A percentile compares a stretch with the other conserved stretches of the same genome.
Evolutionary conservation across 1,139 yeast species (phyloP).

Genomic region (Meyerozyma sp.): DNA sequence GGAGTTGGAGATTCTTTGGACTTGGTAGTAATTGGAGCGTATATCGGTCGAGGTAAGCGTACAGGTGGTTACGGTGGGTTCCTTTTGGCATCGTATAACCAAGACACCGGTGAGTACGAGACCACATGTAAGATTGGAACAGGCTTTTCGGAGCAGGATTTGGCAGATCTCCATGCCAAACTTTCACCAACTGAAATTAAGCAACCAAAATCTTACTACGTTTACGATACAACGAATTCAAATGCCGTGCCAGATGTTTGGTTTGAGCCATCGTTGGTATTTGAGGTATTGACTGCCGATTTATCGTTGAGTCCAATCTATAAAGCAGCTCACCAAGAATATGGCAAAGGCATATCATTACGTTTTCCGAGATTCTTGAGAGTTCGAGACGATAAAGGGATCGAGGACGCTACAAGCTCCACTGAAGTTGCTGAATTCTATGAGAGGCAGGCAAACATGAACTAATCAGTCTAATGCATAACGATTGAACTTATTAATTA

Average conservation of each 20-base stretch:
- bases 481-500: not conserved
- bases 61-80: constrained; percentile 96
- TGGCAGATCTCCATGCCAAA: constrained; percentile 52
- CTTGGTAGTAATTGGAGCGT: constrained; percentile 91
- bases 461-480: not conserved
- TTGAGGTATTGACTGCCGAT: constrained; percentile 94
- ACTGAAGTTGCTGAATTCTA: constrained; percentile 90
- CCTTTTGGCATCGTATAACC: constrained; percentile 81
- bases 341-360: constrained; percentile 84
- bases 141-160: constrained; percentile 86
- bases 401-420: constrained; percentile 87
- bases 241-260: constrained; percentile 86
- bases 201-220: constrained; percentile 64
- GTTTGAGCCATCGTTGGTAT: constrained; percentile 85
- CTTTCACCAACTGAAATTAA: constrained; percentile 66
- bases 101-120: constrained; percentile 87
- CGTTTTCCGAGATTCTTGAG: constrained; percentile 89
- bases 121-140: constrained; percentile 97
- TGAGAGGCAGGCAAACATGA: constrained; percentile 58
- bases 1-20: constrained; percentile 97
- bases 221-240: constrained; percentile 58
- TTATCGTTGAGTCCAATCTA: constrained; percentile 87
- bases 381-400: constrained; percentile 79
- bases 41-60: constrained; percentile 89
- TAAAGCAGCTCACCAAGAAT: constrained; percentile 74